These are phyloP conservation scores for Saturnispora ahearnii DNA, from an alignment of 805 yeast genomes.

Conservation along the genomic window DNA sequence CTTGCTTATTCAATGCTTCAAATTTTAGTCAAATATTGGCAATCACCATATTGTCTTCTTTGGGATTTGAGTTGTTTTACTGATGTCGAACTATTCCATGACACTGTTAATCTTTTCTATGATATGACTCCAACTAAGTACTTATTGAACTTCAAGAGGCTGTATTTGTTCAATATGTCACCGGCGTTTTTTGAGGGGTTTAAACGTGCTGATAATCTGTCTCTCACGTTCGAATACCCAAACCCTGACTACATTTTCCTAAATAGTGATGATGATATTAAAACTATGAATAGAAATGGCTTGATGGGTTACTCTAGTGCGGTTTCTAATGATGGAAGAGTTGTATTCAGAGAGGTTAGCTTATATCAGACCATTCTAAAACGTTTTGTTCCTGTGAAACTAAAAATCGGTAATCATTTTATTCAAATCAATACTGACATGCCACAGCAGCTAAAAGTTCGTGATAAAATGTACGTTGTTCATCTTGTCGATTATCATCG, in stretches of 20 bases:
- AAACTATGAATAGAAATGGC: slow-evolving; percentile 36
- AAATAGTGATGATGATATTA: slow-evolving; percentile 38
- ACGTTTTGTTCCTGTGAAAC: slow-evolving; percentile 48
- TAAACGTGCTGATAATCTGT: slow-evolving; percentile 9
- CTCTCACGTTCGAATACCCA: not conserved
- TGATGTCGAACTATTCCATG: slow-evolving; percentile 10
- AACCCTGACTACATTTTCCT: slow-evolving; percentile 27
- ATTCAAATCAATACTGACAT: slow-evolving; percentile 46
- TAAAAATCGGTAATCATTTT: slow-evolving; percentile 63
- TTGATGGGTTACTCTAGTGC: slow-evolving; percentile 34
- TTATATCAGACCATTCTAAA: slow-evolving; percentile 40
- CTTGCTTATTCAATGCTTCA: slow-evolving; percentile 55
- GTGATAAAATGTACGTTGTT: slow-evolving; percentile 29
- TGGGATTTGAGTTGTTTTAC: slow-evolving; percentile 60
- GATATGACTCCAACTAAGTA: slow-evolving; percentile 41
- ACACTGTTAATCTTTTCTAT: slow-evolving; percentile 13
- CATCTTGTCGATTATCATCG: slow-evolving; percentile 36
- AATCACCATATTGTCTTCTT: slow-evolving; percentile 50
- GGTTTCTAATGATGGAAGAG: slow-evolving; percentile 41
- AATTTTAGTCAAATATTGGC: slow-evolving; percentile 63
- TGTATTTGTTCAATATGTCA: slow-evolving; percentile 46
- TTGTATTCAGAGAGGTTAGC: slow-evolving; percentile 42
- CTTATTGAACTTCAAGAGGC: slow-evolving; percentile 41
- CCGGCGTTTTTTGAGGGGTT: slow-evolving; percentile 16
- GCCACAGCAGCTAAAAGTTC: slow-evolving; percentile 33